Evolutionary conservation across 1,284 basidiomycete species (phyloP).

Genomic region (Cryptococcus jaspeensis): DNA sequence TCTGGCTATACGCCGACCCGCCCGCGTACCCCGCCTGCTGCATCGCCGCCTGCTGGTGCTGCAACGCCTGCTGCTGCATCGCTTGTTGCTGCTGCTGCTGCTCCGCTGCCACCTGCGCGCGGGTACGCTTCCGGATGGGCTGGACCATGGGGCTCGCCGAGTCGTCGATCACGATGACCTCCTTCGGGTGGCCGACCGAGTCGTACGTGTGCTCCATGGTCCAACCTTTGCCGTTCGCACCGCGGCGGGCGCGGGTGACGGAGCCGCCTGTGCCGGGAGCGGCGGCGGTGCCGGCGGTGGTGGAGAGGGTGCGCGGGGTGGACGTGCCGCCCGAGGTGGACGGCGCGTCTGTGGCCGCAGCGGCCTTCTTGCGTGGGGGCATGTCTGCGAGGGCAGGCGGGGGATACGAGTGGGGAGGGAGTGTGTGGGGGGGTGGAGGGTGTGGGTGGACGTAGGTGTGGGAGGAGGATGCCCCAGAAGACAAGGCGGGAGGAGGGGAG

Average conservation of each 20-base stretch:
- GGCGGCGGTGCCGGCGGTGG: slow-evolving; percentile 6
- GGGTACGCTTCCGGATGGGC: slow-evolving; percentile 41
- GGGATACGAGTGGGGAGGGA: not conserved
- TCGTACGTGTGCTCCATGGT: slow-evolving; percentile 47
- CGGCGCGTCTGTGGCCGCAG: slow-evolving; percentile 9
- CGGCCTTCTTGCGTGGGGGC: slow-evolving; percentile 41
- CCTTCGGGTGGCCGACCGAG: slow-evolving; percentile 43
- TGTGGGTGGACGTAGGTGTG: not conserved
- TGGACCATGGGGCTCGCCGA: slow-evolving; percentile 25
- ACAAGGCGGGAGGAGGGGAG: slow-evolving; percentile 25
- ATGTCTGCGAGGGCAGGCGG: slow-evolving; percentile 16
- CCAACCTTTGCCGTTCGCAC: slow-evolving; percentile 38
- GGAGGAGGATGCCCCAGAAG: not conserved
- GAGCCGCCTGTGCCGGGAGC: slow-evolving; percentile 1
- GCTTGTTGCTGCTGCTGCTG: slow-evolving; percentile 16
- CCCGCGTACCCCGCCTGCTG: slow-evolving; percentile 10
- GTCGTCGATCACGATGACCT: slow-evolving; percentile 49
- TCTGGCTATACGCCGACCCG: not conserved
- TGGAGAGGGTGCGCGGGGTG: slow-evolving; percentile 21
- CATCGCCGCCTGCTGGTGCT: slow-evolving; percentile 4
- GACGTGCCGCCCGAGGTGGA: slow-evolving; percentile 11
- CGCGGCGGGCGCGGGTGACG: slow-evolving; percentile 6
- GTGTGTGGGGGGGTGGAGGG: not conserved
- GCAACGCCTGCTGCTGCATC: slow-evolving; percentile 6
- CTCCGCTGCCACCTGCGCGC: slow-evolving; percentile 39